phyloP scores from a whole-genome alignment of 495 filamentous ascomycete genomes.

The Tuber brumale region DNA sequence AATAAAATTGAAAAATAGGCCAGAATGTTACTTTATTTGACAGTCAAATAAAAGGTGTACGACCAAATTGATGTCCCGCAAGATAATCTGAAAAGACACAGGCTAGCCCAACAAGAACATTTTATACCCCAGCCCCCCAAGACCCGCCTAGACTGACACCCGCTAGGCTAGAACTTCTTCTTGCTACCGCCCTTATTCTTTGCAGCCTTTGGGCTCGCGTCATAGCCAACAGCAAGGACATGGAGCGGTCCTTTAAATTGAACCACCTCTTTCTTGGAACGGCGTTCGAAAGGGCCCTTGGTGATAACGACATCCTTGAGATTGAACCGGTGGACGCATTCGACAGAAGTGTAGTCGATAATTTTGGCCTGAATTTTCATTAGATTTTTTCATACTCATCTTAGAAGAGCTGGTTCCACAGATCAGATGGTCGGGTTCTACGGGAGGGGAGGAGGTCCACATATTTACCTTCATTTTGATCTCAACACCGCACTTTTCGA shows the following conservation, averaged over 20 bases:
- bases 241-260: background rate
- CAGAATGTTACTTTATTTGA: too few relatives aligned
- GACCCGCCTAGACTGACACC: too few relatives aligned
- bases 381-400: background rate
- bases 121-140: too few relatives aligned
- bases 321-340: background rate
- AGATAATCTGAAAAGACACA: too few relatives aligned
- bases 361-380: background rate
- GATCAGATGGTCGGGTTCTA: background rate
- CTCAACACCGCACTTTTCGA: constrained; percentile 1
- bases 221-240: background rate
- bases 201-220: background rate
- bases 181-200: background rate
- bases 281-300: background rate
- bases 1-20: too few relatives aligned
- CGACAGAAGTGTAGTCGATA: background rate
- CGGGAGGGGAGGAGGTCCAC: background rate
- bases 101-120: too few relatives aligned
- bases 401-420: background rate
- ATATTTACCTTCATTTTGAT: background rate
- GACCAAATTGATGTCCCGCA: too few relatives aligned
- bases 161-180: too few relatives aligned
- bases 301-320: background rate
- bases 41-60: too few relatives aligned
- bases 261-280: background rate